These are phyloP conservation scores for Phialocephala subalpina DNA, from an alignment of 2,329 filamentous ascomycete species.

Conservation along the genomic window DNA sequence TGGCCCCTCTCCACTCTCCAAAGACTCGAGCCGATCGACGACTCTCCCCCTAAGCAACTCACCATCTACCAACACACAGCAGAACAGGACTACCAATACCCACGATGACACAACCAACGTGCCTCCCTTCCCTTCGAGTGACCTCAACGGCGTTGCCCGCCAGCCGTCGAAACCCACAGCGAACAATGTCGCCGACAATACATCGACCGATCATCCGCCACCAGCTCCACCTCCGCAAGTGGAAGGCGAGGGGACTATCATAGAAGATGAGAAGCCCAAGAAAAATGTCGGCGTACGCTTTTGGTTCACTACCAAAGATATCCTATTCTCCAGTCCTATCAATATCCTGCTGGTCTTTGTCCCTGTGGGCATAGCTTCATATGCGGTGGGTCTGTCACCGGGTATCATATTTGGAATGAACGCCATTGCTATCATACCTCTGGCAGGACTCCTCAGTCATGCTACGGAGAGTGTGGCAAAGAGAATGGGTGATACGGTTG, in stretches of 20 bases:
- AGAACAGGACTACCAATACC: conserved; percentile 36
- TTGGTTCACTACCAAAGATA: conserved; percentile 56
- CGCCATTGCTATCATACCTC: conserved; percentile 76
- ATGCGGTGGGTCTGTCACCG: conserved; percentile 61
- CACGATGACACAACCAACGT: conserved; percentile 35
- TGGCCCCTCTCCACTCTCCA: conserved; percentile 54
- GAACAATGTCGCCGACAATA: conserved; percentile 45
- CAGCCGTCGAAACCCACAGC: conserved; percentile 40
- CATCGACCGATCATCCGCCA: conserved; percentile 46
- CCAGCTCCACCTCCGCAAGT: conserved; percentile 56
- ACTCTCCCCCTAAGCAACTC: conserved; percentile 50
- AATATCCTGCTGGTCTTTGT: conserved; percentile 82
- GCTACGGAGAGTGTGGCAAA: conserved; percentile 79
- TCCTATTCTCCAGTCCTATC: conserved; percentile 77
- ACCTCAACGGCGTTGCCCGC: conserved; percentile 39
- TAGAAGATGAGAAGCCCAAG: conserved; percentile 48
- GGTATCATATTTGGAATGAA: conserved; percentile 77
- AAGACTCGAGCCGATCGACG: conserved; percentile 42
- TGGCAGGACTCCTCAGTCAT: conserved; percentile 75
- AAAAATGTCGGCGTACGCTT: conserved; percentile 42
- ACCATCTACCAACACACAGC: conserved; percentile 31
- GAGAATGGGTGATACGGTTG: conserved; percentile 76
- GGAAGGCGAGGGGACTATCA: conserved; percentile 64
- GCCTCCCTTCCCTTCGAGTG: conserved; percentile 36
- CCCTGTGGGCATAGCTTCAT: conserved; percentile 75